phyloP scores from a whole-genome alignment of 169 alveolate genomes.

The Plasmodium sp. region DNA sequence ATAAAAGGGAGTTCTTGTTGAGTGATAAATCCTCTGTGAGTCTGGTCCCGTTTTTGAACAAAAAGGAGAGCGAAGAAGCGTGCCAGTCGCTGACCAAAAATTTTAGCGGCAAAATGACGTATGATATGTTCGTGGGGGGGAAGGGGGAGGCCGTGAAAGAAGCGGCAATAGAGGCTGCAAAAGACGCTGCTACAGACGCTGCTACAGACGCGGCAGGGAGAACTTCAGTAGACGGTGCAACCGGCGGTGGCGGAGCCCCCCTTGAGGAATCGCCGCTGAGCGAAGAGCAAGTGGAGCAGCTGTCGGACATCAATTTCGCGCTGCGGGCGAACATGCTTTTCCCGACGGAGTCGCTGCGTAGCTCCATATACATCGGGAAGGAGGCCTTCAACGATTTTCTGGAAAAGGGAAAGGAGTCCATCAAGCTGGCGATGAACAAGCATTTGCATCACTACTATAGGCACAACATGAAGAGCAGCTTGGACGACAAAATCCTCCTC shows the following conservation, averaged over 20 bases:
- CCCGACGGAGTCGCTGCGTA: constrained; percentile 19
- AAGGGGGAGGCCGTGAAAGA: background rate
- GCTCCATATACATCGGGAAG: constrained; percentile 50
- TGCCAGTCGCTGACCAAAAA: constrained; percentile 16
- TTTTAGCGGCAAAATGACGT: constrained; percentile 24
- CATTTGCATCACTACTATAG: constrained; percentile 44
- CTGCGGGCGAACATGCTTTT: constrained; percentile 30
- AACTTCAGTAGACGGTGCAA: too few species aligned
- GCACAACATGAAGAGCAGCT: constrained; percentile 4
- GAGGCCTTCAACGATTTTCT: constrained; percentile 62
- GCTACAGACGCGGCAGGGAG: background rate
- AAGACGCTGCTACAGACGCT: too few species aligned
- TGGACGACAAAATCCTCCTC: constrained; percentile 55
- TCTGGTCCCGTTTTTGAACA: constrained; percentile 14
- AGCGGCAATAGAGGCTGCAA: background rate
- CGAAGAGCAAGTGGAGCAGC: constrained; percentile 17
- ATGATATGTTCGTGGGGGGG: background rate
- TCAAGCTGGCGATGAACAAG: constrained; percentile 34
- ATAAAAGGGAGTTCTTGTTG: constrained; percentile 4
- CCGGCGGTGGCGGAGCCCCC: background rate
- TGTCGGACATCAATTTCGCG: constrained; percentile 4
- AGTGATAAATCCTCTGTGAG: constrained; percentile 1
- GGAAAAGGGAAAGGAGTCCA: constrained; percentile 43
- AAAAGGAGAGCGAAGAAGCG: background rate
- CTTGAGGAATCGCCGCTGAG: background rate